Conservation (phyloP, 2,329 filamentous ascomycete genomes). For the Knoxdaviesia capensis region DNA sequence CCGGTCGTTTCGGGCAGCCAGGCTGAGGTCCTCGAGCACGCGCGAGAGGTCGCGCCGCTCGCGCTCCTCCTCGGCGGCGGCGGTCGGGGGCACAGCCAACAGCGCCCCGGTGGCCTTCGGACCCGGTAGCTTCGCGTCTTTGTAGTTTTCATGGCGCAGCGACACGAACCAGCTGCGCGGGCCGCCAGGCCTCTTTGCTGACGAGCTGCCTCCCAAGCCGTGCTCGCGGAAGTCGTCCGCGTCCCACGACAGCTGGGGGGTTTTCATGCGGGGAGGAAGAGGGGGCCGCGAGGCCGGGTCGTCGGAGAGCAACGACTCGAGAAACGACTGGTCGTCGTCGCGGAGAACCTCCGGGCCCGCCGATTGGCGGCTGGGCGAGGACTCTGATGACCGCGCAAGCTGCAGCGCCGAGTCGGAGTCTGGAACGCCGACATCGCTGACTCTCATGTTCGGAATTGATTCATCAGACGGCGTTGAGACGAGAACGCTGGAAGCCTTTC, state of each 20-base stretch:
- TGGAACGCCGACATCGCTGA: too few relatives aligned
- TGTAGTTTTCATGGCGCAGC: too few relatives aligned
- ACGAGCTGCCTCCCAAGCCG: too few relatives aligned
- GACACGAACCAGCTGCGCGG: too few relatives aligned
- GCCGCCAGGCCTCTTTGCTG: too few relatives aligned
- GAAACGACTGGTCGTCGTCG: slow-evolving; percentile 36
- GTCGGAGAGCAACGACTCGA: slow-evolving; percentile 29
- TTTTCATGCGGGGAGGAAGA: slow-evolving; percentile 31
- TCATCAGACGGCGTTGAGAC: too few relatives aligned
- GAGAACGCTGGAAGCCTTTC: not conserved
- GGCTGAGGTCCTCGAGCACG: slow-evolving; percentile 68
- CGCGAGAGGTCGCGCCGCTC: slow-evolving; percentile 54
- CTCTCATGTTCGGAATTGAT: too few relatives aligned
- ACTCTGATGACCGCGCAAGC: too few relatives aligned
- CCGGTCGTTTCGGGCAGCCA: slow-evolving; percentile 66
- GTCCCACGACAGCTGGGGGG: slow-evolving; percentile 28
- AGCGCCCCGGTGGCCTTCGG: not conserved
- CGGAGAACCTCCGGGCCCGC: slow-evolving; percentile 25
- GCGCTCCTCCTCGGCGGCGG: slow-evolving; percentile 20
- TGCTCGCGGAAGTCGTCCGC: slow-evolving; percentile 6
- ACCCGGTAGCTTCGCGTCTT: too few relatives aligned
- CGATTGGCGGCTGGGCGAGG: not conserved
- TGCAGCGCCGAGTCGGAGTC: too few relatives aligned
- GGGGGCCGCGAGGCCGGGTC: slow-evolving; percentile 28
- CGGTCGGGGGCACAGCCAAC: slow-evolving; percentile 7